Percentiles rank a stretch among this genome's conserved stretches.
These are phyloP conservation scores for Gracilaria gracilis DNA, from an alignment of 23 red algal genomes.

Conservation along the genomic window DNA sequence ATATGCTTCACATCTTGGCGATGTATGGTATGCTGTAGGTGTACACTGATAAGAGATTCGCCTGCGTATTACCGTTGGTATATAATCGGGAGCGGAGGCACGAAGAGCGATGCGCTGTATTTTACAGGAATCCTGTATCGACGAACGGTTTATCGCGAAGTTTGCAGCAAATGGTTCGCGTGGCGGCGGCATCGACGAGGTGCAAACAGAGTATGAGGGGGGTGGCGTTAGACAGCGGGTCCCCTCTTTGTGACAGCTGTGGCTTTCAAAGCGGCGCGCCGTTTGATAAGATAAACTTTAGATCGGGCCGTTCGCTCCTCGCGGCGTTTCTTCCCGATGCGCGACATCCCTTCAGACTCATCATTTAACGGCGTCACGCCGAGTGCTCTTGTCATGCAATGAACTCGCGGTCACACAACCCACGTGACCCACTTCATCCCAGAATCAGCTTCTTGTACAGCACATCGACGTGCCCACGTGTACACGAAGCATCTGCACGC, in stretches of 20 bases:
- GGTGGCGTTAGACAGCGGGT: no score
- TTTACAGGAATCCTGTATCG: no score
- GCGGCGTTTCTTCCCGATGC: not conserved
- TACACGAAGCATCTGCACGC: not conserved
- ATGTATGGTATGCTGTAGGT: not conserved
- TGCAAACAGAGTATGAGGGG: not conserved
- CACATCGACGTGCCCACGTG: not conserved
- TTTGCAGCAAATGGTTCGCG: no score
- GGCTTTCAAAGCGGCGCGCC: not conserved
- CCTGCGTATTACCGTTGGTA: no score
- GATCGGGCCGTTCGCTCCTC: no score
- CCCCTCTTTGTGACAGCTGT: no score
- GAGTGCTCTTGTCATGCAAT: not conserved
- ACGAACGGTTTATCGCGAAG: no score
- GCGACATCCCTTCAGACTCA: no score
- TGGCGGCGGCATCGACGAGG: not conserved
- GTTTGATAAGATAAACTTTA: not conserved
- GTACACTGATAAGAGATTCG: no score
- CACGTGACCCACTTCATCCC: no score
- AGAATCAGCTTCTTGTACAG: not conserved
- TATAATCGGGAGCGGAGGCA: no score
- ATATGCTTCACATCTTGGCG: slow-evolving; percentile 3
- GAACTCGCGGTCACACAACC: not conserved
- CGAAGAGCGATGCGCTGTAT: no score
- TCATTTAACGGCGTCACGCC: not conserved